Evolutionary conservation across 768 basidiomycete species (phyloP).

Genomic region (Amanita polypyramis): DNA sequence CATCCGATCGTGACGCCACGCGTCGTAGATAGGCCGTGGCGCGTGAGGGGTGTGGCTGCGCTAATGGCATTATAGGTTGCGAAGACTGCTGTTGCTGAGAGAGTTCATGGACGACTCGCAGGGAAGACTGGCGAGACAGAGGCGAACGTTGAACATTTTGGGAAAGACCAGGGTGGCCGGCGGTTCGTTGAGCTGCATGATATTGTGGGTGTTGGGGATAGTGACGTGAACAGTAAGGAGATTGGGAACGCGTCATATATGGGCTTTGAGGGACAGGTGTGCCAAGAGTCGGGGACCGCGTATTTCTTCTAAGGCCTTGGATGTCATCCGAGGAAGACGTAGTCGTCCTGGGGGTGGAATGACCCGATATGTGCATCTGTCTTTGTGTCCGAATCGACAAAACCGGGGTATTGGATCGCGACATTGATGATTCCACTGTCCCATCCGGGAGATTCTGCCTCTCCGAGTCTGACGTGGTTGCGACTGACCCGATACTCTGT

Average conservation of each 20-base stretch:
- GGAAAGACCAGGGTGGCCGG: background rate
- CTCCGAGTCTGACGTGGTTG: constrained; percentile 6
- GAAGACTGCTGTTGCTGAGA: background rate
- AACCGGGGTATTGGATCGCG: constrained; percentile 2
- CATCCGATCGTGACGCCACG: constrained; percentile 49
- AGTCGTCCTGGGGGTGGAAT: background rate
- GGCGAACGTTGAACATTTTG: constrained; percentile 1
- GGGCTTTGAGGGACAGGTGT: constrained; percentile 2
- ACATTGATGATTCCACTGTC: constrained; percentile 6
- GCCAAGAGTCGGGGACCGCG: background rate
- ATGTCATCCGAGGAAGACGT: constrained; percentile 1
- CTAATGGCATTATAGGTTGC: constrained; percentile 11
- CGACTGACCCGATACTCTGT: constrained; percentile 5
- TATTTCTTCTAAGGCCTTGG: background rate
- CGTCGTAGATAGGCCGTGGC: constrained; percentile 66
- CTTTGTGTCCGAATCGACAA: background rate
- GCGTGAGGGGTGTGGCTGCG: constrained; percentile 34
- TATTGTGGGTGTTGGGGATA: background rate
- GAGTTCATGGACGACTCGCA: background rate
- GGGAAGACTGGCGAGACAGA: constrained; percentile 2
- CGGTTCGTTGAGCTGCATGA: constrained; percentile 1
- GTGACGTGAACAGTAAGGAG: background rate
- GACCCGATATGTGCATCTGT: background rate
- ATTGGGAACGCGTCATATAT: background rate
- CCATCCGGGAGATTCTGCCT: constrained; percentile 4